Conservation (phyloP, 176 grass and related monocot genomes). For the Eleusine coracana region DNA sequence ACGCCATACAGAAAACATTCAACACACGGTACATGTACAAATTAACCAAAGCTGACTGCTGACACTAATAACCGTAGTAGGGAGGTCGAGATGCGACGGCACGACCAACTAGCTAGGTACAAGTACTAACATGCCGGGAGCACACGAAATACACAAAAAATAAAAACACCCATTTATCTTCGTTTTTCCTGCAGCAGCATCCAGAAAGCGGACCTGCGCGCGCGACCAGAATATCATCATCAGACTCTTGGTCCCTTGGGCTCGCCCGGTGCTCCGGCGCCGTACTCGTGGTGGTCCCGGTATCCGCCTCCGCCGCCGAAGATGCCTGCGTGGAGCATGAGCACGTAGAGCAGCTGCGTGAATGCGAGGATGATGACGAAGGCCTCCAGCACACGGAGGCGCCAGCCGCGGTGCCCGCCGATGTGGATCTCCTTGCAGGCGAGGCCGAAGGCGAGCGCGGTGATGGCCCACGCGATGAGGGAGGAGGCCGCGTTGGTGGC, state of each 20-base stretch:
- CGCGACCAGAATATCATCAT: not conserved
- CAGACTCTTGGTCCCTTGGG: slow-evolving; percentile 62
- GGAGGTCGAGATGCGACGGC: too few relatives aligned
- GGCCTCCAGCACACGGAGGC: slow-evolving; percentile 68
- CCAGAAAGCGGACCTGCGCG: too few relatives aligned
- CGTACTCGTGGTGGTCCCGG: slow-evolving; percentile 66
- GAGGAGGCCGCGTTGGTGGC: slow-evolving; percentile 52
- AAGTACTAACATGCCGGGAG: too few relatives aligned
- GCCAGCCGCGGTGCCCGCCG: slow-evolving; percentile 63
- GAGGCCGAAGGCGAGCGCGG: slow-evolving; percentile 69
- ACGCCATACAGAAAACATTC: too few relatives aligned
- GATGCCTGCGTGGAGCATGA: slow-evolving; percentile 73
- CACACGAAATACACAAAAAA: too few relatives aligned
- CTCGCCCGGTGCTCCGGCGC: slow-evolving; percentile 41
- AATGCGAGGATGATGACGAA: slow-evolving; percentile 81
- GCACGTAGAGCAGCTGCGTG: slow-evolving; percentile 83
- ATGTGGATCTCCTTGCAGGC: slow-evolving; percentile 83
- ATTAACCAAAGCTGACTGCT: too few relatives aligned
- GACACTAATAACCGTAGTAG: too few relatives aligned
- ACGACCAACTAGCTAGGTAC: too few relatives aligned
- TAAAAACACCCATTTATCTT: too few relatives aligned
- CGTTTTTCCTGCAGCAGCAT: too few relatives aligned
- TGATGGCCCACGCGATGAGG: slow-evolving; percentile 71
- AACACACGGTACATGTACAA: too few relatives aligned
- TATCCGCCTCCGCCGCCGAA: slow-evolving; percentile 63